Evolutionary conservation across 2,329 filamentous ascomycete species (phyloP).

Genomic region (Cytospora piceicola): DNA sequence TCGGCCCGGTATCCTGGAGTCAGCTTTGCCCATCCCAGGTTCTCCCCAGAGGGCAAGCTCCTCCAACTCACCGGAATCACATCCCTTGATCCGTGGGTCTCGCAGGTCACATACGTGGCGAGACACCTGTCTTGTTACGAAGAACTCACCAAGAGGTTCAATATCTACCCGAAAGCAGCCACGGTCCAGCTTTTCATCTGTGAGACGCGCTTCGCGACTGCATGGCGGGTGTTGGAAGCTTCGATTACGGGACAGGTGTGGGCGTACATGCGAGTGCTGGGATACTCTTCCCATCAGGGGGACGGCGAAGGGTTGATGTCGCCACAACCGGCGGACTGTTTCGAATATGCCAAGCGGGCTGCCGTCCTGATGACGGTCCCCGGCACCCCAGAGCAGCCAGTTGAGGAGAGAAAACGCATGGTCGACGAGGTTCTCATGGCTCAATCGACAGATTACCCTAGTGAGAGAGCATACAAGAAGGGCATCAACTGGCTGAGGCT

Average conservation of each 20-base stretch:
- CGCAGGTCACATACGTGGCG: slow-evolving; percentile 32
- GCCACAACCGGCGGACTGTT: slow-evolving; percentile 30
- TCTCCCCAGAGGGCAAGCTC: slow-evolving; percentile 25
- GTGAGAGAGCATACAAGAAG: slow-evolving; percentile 26
- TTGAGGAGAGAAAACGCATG: slow-evolving; percentile 31
- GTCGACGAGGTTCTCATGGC: slow-evolving; percentile 29
- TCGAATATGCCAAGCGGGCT: slow-evolving; percentile 31
- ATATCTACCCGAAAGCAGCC: slow-evolving; percentile 28
- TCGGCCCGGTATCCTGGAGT: slow-evolving; percentile 6
- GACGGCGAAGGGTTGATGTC: slow-evolving; percentile 28
- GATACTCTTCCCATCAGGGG: slow-evolving; percentile 30
- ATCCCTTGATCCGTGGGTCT: slow-evolving; percentile 29
- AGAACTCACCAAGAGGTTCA: slow-evolving; percentile 32
- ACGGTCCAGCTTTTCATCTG: slow-evolving; percentile 33
- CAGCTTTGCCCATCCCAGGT: slow-evolving; percentile 17
- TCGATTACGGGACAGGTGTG: slow-evolving; percentile 33
- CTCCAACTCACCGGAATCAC: slow-evolving; percentile 26
- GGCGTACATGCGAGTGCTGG: slow-evolving; percentile 34
- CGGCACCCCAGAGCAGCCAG: slow-evolving; percentile 27
- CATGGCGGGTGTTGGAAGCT: slow-evolving; percentile 32
- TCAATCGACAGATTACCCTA: slow-evolving; percentile 26
- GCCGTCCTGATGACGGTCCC: slow-evolving; percentile 26
- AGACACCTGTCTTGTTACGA: slow-evolving; percentile 28
- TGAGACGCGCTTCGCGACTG: slow-evolving; percentile 31
- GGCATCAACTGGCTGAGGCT: slow-evolving; percentile 29